Evolutionary conservation across 177 flowering plant species (phyloP), one percentile per base, ranked within the genome.

Genomic region (Tripterygium wilfordii): DNA sequence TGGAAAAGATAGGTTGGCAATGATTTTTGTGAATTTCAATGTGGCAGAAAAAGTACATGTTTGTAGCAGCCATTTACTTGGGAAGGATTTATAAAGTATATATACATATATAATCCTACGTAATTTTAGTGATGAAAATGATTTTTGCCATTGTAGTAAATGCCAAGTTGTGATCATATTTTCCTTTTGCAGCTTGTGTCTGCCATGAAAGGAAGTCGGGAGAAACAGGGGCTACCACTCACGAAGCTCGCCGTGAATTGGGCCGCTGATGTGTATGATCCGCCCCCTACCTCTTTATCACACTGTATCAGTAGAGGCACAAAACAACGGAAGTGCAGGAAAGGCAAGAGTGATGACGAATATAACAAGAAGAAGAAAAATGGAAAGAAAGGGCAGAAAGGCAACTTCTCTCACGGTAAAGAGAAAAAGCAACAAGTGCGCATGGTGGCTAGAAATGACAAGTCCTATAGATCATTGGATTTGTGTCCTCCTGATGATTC

Each of bases 181-280:
- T 14, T 23, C 66, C 75, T 22, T n/a, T 16, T 40, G 49, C 67
- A 75, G 66, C 78, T 80, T 21, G 65, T 75, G 18, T 75, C 92
- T 33, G 88, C 95, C 18, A 37, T 86, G 72, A 86, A 89, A 71
- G 97, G 95, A 17, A 66, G 78, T 60, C 85, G 90, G 16, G 82
- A 73, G 44, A 75, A 72, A 40, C 64, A 52, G 22, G 90, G 88
- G 0, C 42, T 21, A 4, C 32, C 65, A 16, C 60, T 36, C 3
- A 55, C 32, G 70, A 78, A 69, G 49, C 53, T 80, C 39, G 53
- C 54, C 4, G 86, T 89, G 38, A 53, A 57, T 2, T 89, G 97
- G 97, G 84, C 96, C 1, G 69, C 81, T 13, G 97, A 89, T 54
- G 97, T 89, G 29, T 79, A 87, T 52, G 97, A 89, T 53, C 97